Evolutionary conservation across 1,284 basidiomycete genomes (phyloP).

Genomic region (Entoloma clypeatum): DNA sequence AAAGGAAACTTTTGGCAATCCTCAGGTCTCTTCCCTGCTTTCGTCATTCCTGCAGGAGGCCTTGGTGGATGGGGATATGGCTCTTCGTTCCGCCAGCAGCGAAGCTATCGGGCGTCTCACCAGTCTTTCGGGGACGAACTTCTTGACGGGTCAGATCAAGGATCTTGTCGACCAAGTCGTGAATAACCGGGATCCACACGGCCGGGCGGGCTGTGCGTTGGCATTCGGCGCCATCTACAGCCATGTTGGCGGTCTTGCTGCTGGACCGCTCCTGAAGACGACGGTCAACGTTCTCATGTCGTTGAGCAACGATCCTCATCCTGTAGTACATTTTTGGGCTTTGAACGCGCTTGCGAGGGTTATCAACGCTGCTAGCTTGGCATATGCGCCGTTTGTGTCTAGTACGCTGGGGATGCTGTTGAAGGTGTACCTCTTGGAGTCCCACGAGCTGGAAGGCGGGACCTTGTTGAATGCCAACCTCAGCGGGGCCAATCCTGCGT

Average conservation of each 20-base stretch:
- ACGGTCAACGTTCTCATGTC: conserved; percentile 97
- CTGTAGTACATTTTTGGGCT: conserved; percentile 93
- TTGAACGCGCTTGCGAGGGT: conserved; percentile 84
- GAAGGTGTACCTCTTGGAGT: conserved; percentile 87
- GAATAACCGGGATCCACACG: conserved; percentile 90
- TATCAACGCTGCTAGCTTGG: conserved; percentile 88
- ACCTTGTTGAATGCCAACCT: conserved; percentile 80
- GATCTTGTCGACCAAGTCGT: conserved; percentile 95
- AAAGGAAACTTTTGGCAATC: conserved; percentile 66
- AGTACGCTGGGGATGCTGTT: conserved; percentile 89
- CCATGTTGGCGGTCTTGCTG: conserved; percentile 90
- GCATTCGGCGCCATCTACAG: conserved; percentile 94
- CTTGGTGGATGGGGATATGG: conserved; percentile 76
- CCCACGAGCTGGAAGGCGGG: conserved; percentile 94
- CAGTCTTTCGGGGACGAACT: conserved; percentile 79
- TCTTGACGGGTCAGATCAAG: conserved; percentile 88
- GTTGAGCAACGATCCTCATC: conserved; percentile 93
- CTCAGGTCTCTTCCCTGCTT: conserved; percentile 66
- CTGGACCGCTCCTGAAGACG: conserved; percentile 92
- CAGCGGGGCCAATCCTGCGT: conserved; percentile 87
- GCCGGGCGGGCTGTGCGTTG: conserved; percentile 89
- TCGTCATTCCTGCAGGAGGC: conserved; percentile 82
- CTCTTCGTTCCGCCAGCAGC: conserved; percentile 79
- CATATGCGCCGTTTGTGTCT: conserved; percentile 87
- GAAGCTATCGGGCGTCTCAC: conserved; percentile 90